Conservation (phyloP, 257 asterid species). For the Haberlea rhodopensis region DNA sequence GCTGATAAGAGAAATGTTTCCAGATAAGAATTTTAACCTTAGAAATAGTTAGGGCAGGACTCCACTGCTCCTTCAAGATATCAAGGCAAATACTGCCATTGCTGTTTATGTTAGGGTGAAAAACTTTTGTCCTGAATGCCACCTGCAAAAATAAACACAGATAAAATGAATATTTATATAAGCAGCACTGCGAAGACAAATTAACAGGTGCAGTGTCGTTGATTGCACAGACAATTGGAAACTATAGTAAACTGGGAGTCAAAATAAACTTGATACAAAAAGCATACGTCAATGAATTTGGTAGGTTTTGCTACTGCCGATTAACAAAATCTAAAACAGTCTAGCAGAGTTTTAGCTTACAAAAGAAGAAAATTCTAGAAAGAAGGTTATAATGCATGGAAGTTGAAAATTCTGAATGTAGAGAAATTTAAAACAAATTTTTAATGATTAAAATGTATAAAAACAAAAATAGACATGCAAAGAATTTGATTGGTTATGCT, state of each 20-base stretch:
- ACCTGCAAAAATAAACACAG: conserved; percentile 23
- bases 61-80: conserved; percentile 41
- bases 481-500: too few species aligned
- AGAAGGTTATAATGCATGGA: not conserved
- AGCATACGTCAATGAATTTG: not conserved
- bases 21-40: conserved; percentile 25
- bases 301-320: not conserved
- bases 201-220: not conserved
- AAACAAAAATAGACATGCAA: not conserved
- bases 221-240: not conserved
- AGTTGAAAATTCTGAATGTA: too few species aligned
- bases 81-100: conserved; percentile 39
- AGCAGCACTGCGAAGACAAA: not conserved
- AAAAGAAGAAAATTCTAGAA: not conserved
- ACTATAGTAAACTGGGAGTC: not conserved
- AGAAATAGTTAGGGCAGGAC: conserved; percentile 38
- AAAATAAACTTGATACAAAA: not conserved
- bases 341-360: not conserved
- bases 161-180: not conserved
- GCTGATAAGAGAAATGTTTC: conserved; percentile 1
- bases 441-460: not conserved
- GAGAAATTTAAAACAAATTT: too few species aligned
- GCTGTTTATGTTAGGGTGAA: conserved; percentile 38
- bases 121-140: conserved; percentile 36
- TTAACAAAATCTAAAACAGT: not conserved